Base-by-base conservation (phyloP, 805 yeast species). In the Ogataea siamensis region DNA sequence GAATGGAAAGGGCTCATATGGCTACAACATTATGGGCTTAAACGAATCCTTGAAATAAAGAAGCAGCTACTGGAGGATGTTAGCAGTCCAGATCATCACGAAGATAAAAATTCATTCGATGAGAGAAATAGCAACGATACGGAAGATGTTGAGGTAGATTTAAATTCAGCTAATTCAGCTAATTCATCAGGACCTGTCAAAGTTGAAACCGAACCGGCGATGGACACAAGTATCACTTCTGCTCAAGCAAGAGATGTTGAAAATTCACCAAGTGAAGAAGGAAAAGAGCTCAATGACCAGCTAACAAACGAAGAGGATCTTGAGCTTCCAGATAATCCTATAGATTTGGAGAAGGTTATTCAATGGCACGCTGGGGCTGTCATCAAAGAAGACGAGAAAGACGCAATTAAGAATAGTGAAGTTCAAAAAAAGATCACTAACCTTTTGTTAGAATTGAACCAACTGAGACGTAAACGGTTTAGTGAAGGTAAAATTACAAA, bases 1-100 rank as follows among this genome's bases (percentile, higher is more conserved):
- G 68, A 69, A 14, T 67, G 73, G 51, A 70, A 73, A 48, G 74
- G 78, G 3, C 55, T 70, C 15, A 63, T 70, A 5, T 75, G 81
- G 80, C 54, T 73, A 20, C 78, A 74, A 42, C 76, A 71, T 49
- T 60, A 70, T 28, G 82, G 82, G 1, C 69, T 68, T 37, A 63
- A 61, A 32, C 62, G 67, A 21, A 45, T 73, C 5, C 28, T 38
- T 12, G 57, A 49, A 11, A 40, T 50, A n/a, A 37, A 41, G 19
- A 34, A 37, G 34, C 38, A 36, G 19, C 28, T 39, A 25, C n/a
- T n/a, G n/a, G n/a, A n/a, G n/a, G n/a, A n/a, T n/a, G n/a, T n/a
- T n/a, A n/a, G n/a, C n/a, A n/a, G n/a, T n/a, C n/a, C n/a, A n/a
- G n/a, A n/a, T n/a, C n/a, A n/a, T n/a, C n/a, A n/a, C n/a, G n/a